phyloP scores from a whole-genome alignment of 495 filamentous ascomycete species.

The Penicillium herquei region DNA sequence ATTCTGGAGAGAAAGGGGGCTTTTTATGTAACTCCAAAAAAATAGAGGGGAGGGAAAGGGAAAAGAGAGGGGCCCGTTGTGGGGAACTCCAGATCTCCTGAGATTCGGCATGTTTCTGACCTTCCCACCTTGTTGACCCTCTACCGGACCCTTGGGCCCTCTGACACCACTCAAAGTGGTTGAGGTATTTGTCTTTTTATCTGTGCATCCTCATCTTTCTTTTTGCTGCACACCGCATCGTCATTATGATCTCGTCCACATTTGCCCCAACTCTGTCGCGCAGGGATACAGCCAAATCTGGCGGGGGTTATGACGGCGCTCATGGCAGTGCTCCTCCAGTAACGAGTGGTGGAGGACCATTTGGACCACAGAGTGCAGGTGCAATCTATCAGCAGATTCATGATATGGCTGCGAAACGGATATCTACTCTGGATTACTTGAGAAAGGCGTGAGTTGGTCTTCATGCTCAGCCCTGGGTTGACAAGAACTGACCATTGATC shows the following conservation, averaged over 20 bases:
- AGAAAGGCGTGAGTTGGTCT: conserved; percentile 71
- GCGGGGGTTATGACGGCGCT: conserved; percentile 27
- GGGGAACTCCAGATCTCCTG: conserved; percentile 21
- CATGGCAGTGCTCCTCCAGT: conserved; percentile 28
- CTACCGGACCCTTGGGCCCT: background rate
- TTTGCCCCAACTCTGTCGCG: conserved; percentile 37
- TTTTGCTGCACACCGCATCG: background rate
- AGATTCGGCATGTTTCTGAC: conserved; percentile 8
- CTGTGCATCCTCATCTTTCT: conserved; percentile 6
- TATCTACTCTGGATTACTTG: conserved; percentile 93
- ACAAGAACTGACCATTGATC: background rate
- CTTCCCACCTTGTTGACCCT: background rate
- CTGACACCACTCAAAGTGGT: background rate
- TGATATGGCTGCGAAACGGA: conserved; percentile 85
- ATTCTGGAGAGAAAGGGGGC: background rate
- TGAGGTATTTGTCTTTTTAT: background rate
- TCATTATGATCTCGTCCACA: conserved; percentile 35
- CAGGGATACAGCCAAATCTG: conserved; percentile 40
- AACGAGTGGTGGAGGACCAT: conserved; percentile 33
- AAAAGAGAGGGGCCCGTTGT: conserved; percentile 12
- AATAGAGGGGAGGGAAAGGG: conserved; percentile 1
- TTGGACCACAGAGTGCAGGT: conserved; percentile 61
- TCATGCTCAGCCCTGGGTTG: background rate
- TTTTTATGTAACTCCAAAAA: background rate
- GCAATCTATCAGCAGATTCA: conserved; percentile 81